Conservation (phyloP, 768 basidiomycete species). For the Leccinum boreale region DNA sequence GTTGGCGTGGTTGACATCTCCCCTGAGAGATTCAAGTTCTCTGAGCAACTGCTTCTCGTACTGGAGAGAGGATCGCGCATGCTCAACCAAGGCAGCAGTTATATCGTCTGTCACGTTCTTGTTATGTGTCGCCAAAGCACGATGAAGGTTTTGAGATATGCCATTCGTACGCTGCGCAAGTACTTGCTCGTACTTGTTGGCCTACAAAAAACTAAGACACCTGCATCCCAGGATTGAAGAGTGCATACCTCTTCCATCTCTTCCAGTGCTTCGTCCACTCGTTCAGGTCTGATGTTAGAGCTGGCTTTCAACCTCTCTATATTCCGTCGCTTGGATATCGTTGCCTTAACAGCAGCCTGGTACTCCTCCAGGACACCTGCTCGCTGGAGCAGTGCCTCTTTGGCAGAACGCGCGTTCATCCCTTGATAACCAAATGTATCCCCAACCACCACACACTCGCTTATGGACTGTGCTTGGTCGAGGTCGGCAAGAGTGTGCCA, state of each 20-base stretch:
- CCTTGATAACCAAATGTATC: constrained; percentile 96
- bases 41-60: constrained; percentile 87
- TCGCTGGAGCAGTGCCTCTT: constrained; percentile 88
- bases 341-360: constrained; percentile 86
- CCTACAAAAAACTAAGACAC: constrained; percentile 45
- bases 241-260: constrained; percentile 82
- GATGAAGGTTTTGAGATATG: constrained; percentile 91
- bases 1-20: constrained; percentile 68
- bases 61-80: constrained; percentile 87
- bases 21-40: constrained; percentile 81
- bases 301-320: constrained; percentile 88
- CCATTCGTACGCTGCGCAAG: constrained; percentile 85
- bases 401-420: constrained; percentile 94
- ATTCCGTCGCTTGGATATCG: constrained; percentile 88
- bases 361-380: constrained; percentile 92
- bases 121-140: constrained; percentile 80
- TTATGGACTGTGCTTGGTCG: constrained; percentile 87
- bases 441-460: constrained; percentile 93
- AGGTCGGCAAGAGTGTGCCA: constrained; percentile 89
- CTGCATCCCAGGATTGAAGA: not conserved
- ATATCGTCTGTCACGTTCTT: constrained; percentile 88
- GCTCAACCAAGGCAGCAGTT: constrained; percentile 85
- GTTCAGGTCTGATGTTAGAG: constrained; percentile 78
- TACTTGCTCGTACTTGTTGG: constrained; percentile 83
- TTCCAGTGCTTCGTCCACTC: constrained; percentile 87